Base-by-base conservation (phyloP, 2,329 filamentous ascomycete genomes). In the Fusarium tupiense region DNA sequence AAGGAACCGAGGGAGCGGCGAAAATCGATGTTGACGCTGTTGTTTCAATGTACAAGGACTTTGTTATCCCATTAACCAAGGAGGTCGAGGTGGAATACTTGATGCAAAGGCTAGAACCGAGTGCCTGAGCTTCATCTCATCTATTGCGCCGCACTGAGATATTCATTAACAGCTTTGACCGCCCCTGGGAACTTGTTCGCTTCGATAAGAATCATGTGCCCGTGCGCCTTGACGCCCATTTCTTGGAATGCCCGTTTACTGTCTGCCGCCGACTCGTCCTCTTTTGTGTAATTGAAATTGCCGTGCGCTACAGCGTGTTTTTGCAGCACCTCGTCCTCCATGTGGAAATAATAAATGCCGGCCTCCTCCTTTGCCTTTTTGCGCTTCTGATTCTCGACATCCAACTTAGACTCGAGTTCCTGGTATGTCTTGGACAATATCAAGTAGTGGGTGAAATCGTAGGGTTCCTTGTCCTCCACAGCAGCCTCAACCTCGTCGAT, bases 31-130 rank as follows among this genome's bases (percentile, higher is more conserved):
- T 93, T 6, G 94, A 98, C 69, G 95, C 95, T 3, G 94, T 98
- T 31, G 94, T 97, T 59, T 88, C 89, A 72, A 96, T 97, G 92
- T 98, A 98, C 85, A 91, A 91, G 88, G 90, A 98, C 82, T 94
- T 93, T 84, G 95, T 99, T 69, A 99, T 99, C 77, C 96, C 96
- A 2, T 84, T 98, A 82, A 99, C 96, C n/a, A 99, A 99, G 84
- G 93, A 95, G 73, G 96, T 99, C 46, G 96, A 99, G 86, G 95
- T 99, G 16, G 96, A 99, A 78, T 99, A 99, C 82, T 86, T 99
- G 77, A 97, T 99, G 94, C 94, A 98, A 84, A 90, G 96, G 73
- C 85, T 99, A 61, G 90, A 90, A 61, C 81, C 80, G 73, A 79
- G 75, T 47, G 64, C 77, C 60, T 81, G 66, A 77, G 74, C 58